A percentile compares a stretch with the other conserved stretches of the same genome.
Conservation (phyloP, 73 alveolate genomes). For the Breviolum minutum region DNA sequence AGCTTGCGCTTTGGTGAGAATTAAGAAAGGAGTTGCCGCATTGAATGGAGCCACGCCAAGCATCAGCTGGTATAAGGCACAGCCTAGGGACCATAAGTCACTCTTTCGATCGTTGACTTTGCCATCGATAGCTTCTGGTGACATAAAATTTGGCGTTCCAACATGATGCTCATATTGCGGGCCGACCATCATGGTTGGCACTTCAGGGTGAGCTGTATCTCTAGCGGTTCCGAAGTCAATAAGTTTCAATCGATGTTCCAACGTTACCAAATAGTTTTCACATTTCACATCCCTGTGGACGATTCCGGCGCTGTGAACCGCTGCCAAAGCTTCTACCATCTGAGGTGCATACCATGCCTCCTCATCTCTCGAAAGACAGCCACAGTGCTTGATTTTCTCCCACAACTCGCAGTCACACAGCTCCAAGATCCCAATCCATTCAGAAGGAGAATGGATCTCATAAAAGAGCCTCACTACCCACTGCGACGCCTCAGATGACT, state of each 20-base stretch:
- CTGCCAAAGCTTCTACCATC: conserved; percentile 65
- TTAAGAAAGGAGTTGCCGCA: conserved; percentile 76
- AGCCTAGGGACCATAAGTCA: conserved; percentile 96
- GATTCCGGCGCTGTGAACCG: conserved; percentile 29
- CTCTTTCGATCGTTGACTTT: conserved; percentile 29
- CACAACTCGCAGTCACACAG: conserved; percentile 18
- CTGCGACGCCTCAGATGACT: neutral
- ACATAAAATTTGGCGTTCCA: conserved; percentile 97
- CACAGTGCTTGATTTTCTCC: conserved; percentile 61
- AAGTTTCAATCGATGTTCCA: conserved; percentile 69
- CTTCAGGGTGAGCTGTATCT: conserved; percentile 49
- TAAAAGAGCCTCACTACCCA: conserved; percentile 44
- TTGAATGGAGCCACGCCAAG: conserved; percentile 97
- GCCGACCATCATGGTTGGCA: conserved; percentile 83
- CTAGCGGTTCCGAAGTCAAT: conserved; percentile 94
- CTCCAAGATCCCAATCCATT: conserved; percentile 66
- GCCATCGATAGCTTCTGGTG: conserved; percentile 97
- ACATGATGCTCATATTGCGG: conserved; percentile 95
- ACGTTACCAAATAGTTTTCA: conserved; percentile 62
- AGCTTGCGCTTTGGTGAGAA: conserved; percentile 64
- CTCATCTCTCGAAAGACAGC: conserved; percentile 35
- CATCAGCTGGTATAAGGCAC: conserved; percentile 96
- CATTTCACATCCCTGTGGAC: conserved; percentile 49
- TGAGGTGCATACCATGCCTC: conserved; percentile 64
- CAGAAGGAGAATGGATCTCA: conserved; percentile 50